Percentiles rank a stretch among this genome's conserved stretches.
Conservation (phyloP, 257 asterid genomes). For the Datura wrightii region DNA sequence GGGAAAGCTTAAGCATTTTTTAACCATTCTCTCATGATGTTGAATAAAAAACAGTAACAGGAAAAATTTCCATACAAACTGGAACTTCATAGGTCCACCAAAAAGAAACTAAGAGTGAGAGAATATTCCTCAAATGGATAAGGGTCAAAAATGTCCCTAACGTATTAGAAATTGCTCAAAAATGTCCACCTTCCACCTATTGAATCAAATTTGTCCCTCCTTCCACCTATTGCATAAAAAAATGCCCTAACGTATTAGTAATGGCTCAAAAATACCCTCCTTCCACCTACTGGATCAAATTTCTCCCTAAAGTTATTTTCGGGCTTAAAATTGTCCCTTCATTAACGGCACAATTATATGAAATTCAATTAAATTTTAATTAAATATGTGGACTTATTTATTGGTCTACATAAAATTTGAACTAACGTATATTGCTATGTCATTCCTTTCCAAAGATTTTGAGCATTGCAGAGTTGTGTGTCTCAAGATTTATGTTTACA, state of each 20-base stretch:
- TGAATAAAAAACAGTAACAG: neutral
- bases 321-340: neutral
- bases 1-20: neutral
- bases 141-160: neutral
- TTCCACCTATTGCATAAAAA: neutral
- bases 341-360: neutral
- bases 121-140: neutral
- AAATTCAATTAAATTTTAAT: neutral
- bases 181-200: neutral
- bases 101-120: constrained; percentile 16
- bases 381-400: neutral
- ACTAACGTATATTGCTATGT: neutral
- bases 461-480: neutral
- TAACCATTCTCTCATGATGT: neutral
- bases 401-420: neutral
- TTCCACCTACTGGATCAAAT: neutral
- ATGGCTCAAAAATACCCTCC: neutral
- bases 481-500: neutral
- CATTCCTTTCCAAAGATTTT: neutral
- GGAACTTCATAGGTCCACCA: neutral
- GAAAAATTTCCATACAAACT: constrained; percentile 6
- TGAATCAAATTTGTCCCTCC: neutral
- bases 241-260: neutral
- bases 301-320: neutral
- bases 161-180: neutral